These are phyloP conservation scores for Blepharisma japonicum DNA, from an alignment of 73 alveolate species.

Conservation along the genomic window DNA sequence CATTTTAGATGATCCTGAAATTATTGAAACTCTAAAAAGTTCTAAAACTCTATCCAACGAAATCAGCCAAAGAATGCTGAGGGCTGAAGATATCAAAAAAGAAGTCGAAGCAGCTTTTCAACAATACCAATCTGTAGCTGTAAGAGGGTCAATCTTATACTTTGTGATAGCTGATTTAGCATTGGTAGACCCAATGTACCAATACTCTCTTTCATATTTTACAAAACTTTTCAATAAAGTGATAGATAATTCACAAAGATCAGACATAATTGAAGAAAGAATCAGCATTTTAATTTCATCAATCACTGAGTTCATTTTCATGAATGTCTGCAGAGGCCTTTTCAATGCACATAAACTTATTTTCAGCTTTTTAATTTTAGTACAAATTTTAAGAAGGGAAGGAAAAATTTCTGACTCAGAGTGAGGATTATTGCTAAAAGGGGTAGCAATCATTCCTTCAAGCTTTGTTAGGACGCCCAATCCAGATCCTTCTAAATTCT, in stretches of 20 bases:
- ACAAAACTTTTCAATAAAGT: conserved; percentile 92
- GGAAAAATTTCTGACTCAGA: conserved; percentile 78
- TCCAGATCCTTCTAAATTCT: conserved; percentile 46
- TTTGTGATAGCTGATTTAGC: conserved; percentile 97
- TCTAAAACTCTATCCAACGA: conserved; percentile 61
- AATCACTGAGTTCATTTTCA: conserved; percentile 86
- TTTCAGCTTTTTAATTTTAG: conserved; percentile 93
- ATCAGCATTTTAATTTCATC: conserved; percentile 77
- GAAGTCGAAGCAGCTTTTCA: conserved; percentile 79
- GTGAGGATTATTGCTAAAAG: conserved; percentile 86
- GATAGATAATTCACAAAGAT: conserved; percentile 76
- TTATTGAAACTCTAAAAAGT: conserved; percentile 79
- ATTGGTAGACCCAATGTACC: conserved; percentile 96
- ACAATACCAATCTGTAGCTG: conserved; percentile 85
- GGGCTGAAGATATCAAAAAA: conserved; percentile 81
- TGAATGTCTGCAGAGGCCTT: conserved; percentile 97
- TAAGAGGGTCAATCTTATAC: conserved; percentile 92
- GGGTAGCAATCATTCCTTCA: conserved; percentile 35
- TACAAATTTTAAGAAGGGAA: conserved; percentile 83
- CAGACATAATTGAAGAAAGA: conserved; percentile 87
- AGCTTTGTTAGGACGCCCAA: conserved; percentile 40
- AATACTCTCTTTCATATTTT: conserved; percentile 95
- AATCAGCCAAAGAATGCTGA: conserved; percentile 28
- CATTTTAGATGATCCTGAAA: conserved; percentile 86
- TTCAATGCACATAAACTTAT: conserved; percentile 97